Evolutionary conservation across 495 filamentous ascomycete species (phyloP).

Genomic region (Aspergillus nidulans): DNA sequence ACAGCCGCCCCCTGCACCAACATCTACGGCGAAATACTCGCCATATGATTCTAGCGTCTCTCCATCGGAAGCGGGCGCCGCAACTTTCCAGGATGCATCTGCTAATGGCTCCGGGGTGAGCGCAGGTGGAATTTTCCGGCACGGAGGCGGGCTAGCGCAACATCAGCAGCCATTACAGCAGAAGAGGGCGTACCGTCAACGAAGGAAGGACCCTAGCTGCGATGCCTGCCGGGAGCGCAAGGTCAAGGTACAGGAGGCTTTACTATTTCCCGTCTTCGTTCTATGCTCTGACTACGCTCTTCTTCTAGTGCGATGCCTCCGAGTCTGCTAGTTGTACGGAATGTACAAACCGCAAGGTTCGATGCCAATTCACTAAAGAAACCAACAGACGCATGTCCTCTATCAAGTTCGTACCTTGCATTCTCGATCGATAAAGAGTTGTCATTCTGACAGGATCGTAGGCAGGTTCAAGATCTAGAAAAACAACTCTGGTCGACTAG

Average conservation of each 20-base stretch:
- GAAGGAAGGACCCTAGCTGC: constrained; percentile 95
- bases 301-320: constrained; percentile 79
- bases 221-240: constrained; percentile 97
- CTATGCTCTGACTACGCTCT: neutral
- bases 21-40: constrained; percentile 31
- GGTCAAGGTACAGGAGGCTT: constrained; percentile 64
- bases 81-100: constrained; percentile 30
- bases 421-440: constrained; percentile 3
- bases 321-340: constrained; percentile 95
- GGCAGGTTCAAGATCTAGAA: constrained; percentile 93
- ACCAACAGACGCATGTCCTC: constrained; percentile 98
- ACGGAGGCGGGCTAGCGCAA: constrained; percentile 39
- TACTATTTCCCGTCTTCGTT: neutral
- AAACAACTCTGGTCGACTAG: constrained; percentile 76
- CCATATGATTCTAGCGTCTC: constrained; percentile 45
- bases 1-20: constrained; percentile 32
- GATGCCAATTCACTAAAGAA: constrained; percentile 98
- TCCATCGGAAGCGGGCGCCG: constrained; percentile 32
- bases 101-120: constrained; percentile 34
- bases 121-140: constrained; percentile 40
- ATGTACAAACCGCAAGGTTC: constrained; percentile 89
- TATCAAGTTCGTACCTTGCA: constrained; percentile 64
- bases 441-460: constrained; percentile 26
- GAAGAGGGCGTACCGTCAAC: constrained; percentile 90
- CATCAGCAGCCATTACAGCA: constrained; percentile 58